Base-by-base conservation (phyloP, 2,329 filamentous ascomycete genomes). In the Ophiostoma montium region DNA sequence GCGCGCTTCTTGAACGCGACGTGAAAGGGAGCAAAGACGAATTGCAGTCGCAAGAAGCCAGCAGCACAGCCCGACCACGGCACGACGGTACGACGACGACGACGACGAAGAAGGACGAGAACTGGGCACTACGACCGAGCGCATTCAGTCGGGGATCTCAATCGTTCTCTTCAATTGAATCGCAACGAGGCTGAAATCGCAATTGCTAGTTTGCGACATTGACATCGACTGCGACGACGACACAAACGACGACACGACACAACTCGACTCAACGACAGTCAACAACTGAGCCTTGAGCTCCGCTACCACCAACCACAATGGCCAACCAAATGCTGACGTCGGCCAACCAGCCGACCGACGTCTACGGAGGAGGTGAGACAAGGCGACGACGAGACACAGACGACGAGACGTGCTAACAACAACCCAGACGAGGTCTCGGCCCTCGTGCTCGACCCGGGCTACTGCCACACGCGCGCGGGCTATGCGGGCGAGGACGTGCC, bases 401-500 rank as follows among this genome's bases (percentile, higher is more conserved):
- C 35, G 1, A 42, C 23, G 15, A 21, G 11, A 13, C 15, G 16
- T 11, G 12, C 41, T 41, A 41, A 41, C 46, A 13, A 5, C 8
- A 51, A 51, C 59, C n/a, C n/a, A 95, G 92, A 98, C 72, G 92
- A 98, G 71, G 89, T 98, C 56, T 94, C 89, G 33, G 94, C 94
- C 47, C 84, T 98, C 58, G 86, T 98, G 35, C 86, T 98, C 62
- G 92, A 98, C 63, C 86, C 92, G 3, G 92, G 94, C 54, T 95
- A 88, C 69, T 86, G 85, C 61, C 83, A 80, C 57, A 89, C 86
- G 36, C 88, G 94, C 67, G 92, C 89, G 52, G 92, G 92, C 51
- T 98, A 96, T 62, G 94, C 94, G 12, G 92, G 94, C 62, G 94
- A 98, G 76, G 92, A 98, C 68, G 84, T 88, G 1, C 92, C 92